Percentiles rank a stretch among this genome's conserved stretches.
Conservation (phyloP, 2,329 filamentous ascomycete species). For the Grosmannia serpens region DNA sequence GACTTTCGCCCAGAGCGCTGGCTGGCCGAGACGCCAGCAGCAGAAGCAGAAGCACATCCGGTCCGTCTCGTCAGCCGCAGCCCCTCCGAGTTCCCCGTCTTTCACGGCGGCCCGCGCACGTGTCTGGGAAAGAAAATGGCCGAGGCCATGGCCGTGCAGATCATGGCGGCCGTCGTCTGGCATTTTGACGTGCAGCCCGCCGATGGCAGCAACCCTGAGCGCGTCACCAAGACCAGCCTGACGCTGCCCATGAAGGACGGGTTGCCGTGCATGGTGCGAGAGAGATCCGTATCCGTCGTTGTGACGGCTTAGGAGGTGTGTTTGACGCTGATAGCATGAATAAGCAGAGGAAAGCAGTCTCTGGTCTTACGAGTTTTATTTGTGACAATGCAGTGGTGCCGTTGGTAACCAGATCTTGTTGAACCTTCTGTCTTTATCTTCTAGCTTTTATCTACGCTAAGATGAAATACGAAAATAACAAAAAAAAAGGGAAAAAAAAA, state of each 20-base stretch:
- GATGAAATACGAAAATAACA: too few relatives aligned
- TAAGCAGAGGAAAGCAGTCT: too few relatives aligned
- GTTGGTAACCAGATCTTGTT: too few relatives aligned
- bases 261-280: slow-evolving; percentile 33
- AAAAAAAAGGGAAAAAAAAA: too few relatives aligned
- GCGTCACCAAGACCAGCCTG: slow-evolving; percentile 47
- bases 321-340: too few relatives aligned
- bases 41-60: background rate
- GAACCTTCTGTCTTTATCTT: too few relatives aligned
- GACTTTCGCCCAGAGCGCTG: slow-evolving; percentile 46
- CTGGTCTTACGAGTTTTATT: too few relatives aligned
- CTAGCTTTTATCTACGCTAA: too few relatives aligned
- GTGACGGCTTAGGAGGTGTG: background rate
- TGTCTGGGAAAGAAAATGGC: slow-evolving; percentile 57
- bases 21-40: slow-evolving; percentile 21
- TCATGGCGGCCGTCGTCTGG: slow-evolving; percentile 36
- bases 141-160: slow-evolving; percentile 45
- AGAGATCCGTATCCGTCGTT: background rate
- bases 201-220: slow-evolving; percentile 20
- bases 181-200: slow-evolving; percentile 38
- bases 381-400: too few relatives aligned
- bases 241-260: slow-evolving; percentile 54
- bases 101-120: slow-evolving; percentile 50
- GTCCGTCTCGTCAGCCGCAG: slow-evolving; percentile 29
- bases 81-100: slow-evolving; percentile 49